Percentiles rank a stretch among this genome's conserved stretches.
These are phyloP conservation scores for Podosphaera fusca DNA, from an alignment of 2,329 filamentous ascomycete genomes.

Conservation along the genomic window DNA sequence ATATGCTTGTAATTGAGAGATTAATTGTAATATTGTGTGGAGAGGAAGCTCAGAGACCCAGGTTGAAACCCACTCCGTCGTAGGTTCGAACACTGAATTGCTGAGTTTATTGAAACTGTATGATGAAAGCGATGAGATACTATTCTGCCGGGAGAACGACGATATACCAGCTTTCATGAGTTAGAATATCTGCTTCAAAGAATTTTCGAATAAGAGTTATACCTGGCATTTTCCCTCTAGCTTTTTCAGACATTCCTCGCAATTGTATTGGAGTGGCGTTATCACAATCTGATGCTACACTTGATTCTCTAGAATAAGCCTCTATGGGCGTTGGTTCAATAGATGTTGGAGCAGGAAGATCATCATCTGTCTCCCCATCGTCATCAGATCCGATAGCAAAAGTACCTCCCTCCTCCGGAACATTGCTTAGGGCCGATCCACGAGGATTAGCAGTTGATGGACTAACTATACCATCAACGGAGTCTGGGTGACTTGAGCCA, in stretches of 20 bases:
- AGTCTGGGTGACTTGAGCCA: constrained; percentile 26
- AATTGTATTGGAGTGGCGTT: constrained; percentile 65
- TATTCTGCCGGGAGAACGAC: constrained; percentile 79
- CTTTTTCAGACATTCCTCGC: constrained; percentile 90
- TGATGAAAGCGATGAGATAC: constrained; percentile 55
- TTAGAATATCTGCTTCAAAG: constrained; percentile 4
- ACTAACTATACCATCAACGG: constrained; percentile 43
- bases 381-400: constrained; percentile 77
- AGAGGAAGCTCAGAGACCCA: constrained; percentile 86
- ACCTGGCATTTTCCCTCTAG: constrained; percentile 72
- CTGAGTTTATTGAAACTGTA: constrained; percentile 34
- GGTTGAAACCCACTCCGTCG: constrained; percentile 66
- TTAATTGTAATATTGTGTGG: constrained; percentile 61
- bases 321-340: constrained; percentile 40
- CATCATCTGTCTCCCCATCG: constrained; percentile 30
- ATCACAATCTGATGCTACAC: constrained; percentile 41
- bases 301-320: constrained; percentile 40
- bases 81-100: constrained; percentile 49
- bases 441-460: constrained; percentile 31
- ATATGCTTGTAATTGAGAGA: constrained; percentile 37
- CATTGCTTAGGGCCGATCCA: constrained; percentile 35
- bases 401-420: constrained; percentile 54
- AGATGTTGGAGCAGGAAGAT: constrained; percentile 27
- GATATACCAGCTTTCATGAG: constrained; percentile 35
- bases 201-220: background rate